Evolutionary conservation across 2,329 filamentous ascomycete species (phyloP).

Genomic region (Penicillium digitatum): DNA sequence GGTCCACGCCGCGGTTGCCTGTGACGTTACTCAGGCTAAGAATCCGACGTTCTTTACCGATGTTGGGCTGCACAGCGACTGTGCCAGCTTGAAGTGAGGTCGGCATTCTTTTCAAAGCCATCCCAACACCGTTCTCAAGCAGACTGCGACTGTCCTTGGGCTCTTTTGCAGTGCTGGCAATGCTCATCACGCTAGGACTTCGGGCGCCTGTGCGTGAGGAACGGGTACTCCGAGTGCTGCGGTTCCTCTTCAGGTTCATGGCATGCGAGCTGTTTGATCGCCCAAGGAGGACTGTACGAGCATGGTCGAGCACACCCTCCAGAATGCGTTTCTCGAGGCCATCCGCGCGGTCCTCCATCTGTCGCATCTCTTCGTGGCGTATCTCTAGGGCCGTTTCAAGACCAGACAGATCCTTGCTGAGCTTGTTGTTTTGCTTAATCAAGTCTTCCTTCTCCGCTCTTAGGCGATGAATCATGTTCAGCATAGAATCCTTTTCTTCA

Average conservation of each 20-base stretch:
- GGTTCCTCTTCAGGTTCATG: slow-evolving; percentile 52
- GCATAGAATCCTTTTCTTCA: slow-evolving; percentile 61
- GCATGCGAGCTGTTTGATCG: slow-evolving; percentile 54
- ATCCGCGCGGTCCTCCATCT: slow-evolving; percentile 87
- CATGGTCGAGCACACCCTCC: slow-evolving; percentile 94
- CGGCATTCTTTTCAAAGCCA: slow-evolving; percentile 51
- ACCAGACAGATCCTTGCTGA: slow-evolving; percentile 81
- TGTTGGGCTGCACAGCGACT: slow-evolving; percentile 43
- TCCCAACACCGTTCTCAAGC: slow-evolving; percentile 43
- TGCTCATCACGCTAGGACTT: slow-evolving; percentile 34
- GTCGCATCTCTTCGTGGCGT: slow-evolving; percentile 81
- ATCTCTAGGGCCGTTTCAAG: slow-evolving; percentile 86
- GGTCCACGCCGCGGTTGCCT: slow-evolving; percentile 55
- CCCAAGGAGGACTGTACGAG: slow-evolving; percentile 74
- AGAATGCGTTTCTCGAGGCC: slow-evolving; percentile 86
- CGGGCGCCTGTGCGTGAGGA: slow-evolving; percentile 38
- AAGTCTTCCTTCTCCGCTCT: slow-evolving; percentile 61
- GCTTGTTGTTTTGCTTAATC: slow-evolving; percentile 69
- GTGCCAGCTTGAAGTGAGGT: slow-evolving; percentile 40
- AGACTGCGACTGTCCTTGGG: slow-evolving; percentile 35
- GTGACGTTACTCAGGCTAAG: slow-evolving; percentile 87
- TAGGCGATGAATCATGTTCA: slow-evolving; percentile 51
- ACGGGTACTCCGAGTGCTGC: slow-evolving; percentile 24
- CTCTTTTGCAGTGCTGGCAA: slow-evolving; percentile 33
- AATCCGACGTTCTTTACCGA: slow-evolving; percentile 67